Evolutionary conservation across 2,329 filamentous ascomycete genomes (phyloP).

Genomic region (Acarospora socialis): DNA sequence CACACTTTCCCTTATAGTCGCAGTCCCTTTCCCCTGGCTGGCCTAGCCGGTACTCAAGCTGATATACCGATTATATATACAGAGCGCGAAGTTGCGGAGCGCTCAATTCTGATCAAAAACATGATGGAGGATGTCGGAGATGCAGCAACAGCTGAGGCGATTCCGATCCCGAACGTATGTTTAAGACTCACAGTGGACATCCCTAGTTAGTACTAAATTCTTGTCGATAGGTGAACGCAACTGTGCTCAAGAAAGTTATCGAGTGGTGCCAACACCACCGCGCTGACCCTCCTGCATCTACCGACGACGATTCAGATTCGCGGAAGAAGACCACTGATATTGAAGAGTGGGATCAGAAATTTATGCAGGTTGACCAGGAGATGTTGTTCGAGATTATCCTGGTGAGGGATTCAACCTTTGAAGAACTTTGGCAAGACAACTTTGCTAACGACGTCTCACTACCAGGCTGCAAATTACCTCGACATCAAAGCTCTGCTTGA

Average conservation of each 20-base stretch:
- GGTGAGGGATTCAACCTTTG: slow-evolving; percentile 37
- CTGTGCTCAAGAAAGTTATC: slow-evolving; percentile 87
- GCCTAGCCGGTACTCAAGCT: neutral
- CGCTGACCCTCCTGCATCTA: slow-evolving; percentile 64
- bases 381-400: slow-evolving; percentile 99
- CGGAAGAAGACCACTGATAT: slow-evolving; percentile 99
- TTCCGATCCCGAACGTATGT: slow-evolving; percentile 73
- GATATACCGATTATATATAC: slow-evolving; percentile 14
- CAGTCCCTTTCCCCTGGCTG: slow-evolving; percentile 2
- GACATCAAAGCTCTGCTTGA: slow-evolving; percentile 98
- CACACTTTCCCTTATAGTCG: neutral
- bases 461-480: slow-evolving; percentile 87
- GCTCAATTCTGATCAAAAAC: slow-evolving; percentile 94
- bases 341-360: slow-evolving; percentile 99
- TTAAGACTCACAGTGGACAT: slow-evolving; percentile 16
- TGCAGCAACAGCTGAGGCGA: slow-evolving; percentile 44
- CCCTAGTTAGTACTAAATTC: slow-evolving; percentile 1
- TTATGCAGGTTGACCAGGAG: slow-evolving; percentile 99
- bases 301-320: slow-evolving; percentile 82
- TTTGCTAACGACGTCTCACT: slow-evolving; percentile 2
- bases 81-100: slow-evolving; percentile 78
- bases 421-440: neutral
- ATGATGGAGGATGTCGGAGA: slow-evolving; percentile 88
- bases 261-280: slow-evolving; percentile 97
- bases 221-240: slow-evolving; percentile 60